A percentile compares a stretch with the other conserved stretches of the same genome.
Conservation (phyloP, 2,329 filamentous ascomycete species). For the Stagonosporopsis cucurbitacearum region DNA sequence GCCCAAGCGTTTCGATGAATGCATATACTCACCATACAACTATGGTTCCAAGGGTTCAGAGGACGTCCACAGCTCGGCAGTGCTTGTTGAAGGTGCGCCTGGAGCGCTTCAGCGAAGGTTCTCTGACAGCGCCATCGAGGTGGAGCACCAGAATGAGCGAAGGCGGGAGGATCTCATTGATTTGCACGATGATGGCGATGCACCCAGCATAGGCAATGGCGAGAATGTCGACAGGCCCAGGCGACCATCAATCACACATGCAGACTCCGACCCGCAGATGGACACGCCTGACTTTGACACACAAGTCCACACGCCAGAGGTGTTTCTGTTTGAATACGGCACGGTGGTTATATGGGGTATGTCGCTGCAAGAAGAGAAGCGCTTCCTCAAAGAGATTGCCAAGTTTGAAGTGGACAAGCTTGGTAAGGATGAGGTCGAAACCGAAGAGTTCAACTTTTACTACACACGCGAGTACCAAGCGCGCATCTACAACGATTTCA, state of each 20-base stretch:
- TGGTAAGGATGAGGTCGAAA: slow-evolving; percentile 85
- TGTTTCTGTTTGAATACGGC: slow-evolving; percentile 97
- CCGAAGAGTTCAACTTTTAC: slow-evolving; percentile 99
- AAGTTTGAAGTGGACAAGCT: slow-evolving; percentile 95
- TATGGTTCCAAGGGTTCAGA: slow-evolving; percentile 64
- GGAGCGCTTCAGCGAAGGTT: slow-evolving; percentile 67
- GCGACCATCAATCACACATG: slow-evolving; percentile 36
- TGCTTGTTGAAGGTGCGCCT: slow-evolving; percentile 36
- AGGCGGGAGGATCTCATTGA: slow-evolving; percentile 69
- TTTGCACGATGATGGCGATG: slow-evolving; percentile 55
- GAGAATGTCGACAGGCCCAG: slow-evolving; percentile 32
- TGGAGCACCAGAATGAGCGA: slow-evolving; percentile 64
- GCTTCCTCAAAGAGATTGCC: slow-evolving; percentile 89
- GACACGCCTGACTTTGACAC: slow-evolving; percentile 78
- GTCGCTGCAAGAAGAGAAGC: slow-evolving; percentile 85
- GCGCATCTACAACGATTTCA: slow-evolving; percentile 99
- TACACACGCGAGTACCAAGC: slow-evolving; percentile 98
- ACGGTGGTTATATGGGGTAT: slow-evolving; percentile 99
- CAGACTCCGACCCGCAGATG: slow-evolving; percentile 42
- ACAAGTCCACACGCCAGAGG: slow-evolving; percentile 86
- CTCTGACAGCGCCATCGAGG: slow-evolving; percentile 73
- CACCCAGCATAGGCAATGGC: slow-evolving; percentile 33
- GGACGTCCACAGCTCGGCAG: slow-evolving; percentile 44
- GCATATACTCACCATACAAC: slow-evolving; percentile 92
- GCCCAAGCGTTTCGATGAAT: slow-evolving; percentile 95